phyloP scores from a whole-genome alignment of 2,329 filamentous ascomycete genomes.

The Emergomyces orientalis region DNA sequence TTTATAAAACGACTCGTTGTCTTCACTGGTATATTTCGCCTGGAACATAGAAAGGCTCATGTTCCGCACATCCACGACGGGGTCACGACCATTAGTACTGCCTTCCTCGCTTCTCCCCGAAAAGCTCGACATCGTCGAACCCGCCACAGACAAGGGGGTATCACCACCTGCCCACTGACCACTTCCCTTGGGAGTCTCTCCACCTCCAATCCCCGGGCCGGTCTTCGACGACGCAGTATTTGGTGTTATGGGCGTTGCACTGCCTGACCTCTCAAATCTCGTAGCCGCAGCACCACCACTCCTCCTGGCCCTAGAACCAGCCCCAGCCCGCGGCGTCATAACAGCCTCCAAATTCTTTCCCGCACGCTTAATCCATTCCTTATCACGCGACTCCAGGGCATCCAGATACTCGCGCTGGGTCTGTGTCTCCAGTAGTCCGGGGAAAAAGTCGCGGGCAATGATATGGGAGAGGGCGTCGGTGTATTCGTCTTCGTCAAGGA shows the following conservation, averaged over 20 bases:
- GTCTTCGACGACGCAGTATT: background rate
- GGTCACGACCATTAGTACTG: conserved; percentile 21
- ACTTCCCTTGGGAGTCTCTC: conserved; percentile 56
- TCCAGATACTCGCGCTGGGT: conserved; percentile 87
- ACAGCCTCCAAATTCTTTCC: conserved; percentile 61
- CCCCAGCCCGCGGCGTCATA: conserved; percentile 65
- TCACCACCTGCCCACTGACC: conserved; percentile 44
- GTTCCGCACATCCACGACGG: conserved; percentile 55
- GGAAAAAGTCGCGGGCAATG: conserved; percentile 94
- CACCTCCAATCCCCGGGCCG: conserved; percentile 16
- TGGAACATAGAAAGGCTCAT: conserved; percentile 82
- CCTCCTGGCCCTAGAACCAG: conserved; percentile 25
- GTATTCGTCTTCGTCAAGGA: conserved; percentile 91
- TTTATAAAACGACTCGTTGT: conserved; percentile 94
- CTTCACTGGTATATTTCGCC: conserved; percentile 88
- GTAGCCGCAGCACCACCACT: background rate
- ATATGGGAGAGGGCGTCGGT: conserved; percentile 85
- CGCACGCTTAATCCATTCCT: conserved; percentile 76
- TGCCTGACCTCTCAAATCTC: background rate
- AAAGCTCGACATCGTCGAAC: conserved; percentile 32
- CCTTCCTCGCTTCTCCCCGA: conserved; percentile 29
- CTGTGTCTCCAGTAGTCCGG: conserved; percentile 74
- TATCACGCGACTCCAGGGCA: conserved; percentile 76
- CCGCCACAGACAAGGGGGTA: conserved; percentile 53
- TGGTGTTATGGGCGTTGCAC: background rate